phyloP scores from a whole-genome alignment of 2,329 filamentous ascomycete genomes.

The Albifimbria verrucaria region DNA sequence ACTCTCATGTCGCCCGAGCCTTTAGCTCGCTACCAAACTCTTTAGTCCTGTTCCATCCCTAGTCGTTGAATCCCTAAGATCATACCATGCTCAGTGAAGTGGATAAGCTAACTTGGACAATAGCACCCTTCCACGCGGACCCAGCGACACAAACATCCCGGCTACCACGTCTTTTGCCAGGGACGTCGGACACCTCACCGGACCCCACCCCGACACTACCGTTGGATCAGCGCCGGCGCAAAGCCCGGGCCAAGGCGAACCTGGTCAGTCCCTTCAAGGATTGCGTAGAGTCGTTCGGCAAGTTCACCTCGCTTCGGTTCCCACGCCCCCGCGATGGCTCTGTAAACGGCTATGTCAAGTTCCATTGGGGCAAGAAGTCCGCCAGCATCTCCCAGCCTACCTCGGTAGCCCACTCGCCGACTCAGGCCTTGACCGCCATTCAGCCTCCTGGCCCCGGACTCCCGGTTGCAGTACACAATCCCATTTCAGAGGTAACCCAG shows the following conservation, averaged over 20 bases:
- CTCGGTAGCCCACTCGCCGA: background rate
- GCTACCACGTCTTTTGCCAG: constrained; percentile 14
- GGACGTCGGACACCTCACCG: constrained; percentile 5
- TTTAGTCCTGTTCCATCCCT: background rate
- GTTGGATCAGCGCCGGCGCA: constrained; percentile 9
- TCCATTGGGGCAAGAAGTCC: constrained; percentile 26
- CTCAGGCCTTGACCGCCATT: background rate
- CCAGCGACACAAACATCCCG: constrained; percentile 7
- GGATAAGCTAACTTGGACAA: constrained; percentile 23
- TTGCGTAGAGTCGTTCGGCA: constrained; percentile 23
- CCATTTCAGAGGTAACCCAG: background rate
- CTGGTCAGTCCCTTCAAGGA: constrained; percentile 30
- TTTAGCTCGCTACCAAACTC: background rate
- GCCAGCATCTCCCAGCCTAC: constrained; percentile 2
- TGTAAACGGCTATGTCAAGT: constrained; percentile 36
- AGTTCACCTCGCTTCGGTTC: constrained; percentile 18
- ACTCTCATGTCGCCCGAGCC: background rate
- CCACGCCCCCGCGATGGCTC: constrained; percentile 27
- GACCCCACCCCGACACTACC: constrained; percentile 4
- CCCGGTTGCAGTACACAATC: background rate
- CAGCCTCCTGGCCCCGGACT: background rate
- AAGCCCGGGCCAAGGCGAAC: constrained; percentile 2
- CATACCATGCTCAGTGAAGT: constrained; percentile 9
- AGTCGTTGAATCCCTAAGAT: background rate
- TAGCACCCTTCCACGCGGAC: constrained; percentile 16